These are phyloP conservation scores for Fusarium robinianum DNA, from an alignment of 2,329 filamentous ascomycete species.

Conservation along the genomic window DNA sequence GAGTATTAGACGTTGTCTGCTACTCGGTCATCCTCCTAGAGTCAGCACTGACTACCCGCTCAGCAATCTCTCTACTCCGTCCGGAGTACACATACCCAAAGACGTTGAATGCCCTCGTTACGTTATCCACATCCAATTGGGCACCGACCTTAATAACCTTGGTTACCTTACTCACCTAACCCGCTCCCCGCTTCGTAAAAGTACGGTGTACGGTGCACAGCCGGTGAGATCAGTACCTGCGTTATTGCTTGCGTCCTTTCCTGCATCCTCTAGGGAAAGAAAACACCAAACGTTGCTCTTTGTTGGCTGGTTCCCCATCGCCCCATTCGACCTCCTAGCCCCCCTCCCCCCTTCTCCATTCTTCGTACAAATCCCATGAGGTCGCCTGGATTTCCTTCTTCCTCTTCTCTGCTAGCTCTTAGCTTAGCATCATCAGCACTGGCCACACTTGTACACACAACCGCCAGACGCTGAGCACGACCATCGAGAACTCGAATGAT, in stretches of 20 bases:
- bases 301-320: slow-evolving; percentile 2
- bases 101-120: too few species aligned
- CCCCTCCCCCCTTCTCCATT: too few species aligned
- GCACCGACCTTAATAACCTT: slow-evolving; percentile 2
- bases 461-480: too few species aligned
- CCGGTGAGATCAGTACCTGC: slow-evolving; percentile 7
- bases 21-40: too few species aligned
- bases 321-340: background rate
- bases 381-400: too few species aligned
- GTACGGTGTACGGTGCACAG: slow-evolving; percentile 10
- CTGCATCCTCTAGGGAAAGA: background rate
- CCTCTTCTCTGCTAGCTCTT: too few species aligned
- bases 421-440: background rate
- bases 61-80: too few species aligned
- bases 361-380: too few species aligned
- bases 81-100: too few species aligned
- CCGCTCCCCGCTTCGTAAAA: background rate
- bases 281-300: background rate
- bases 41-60: too few species aligned
- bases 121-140: slow-evolving; percentile 13
- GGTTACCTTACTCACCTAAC: background rate
- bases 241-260: slow-evolving; percentile 6
- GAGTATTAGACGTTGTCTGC: too few species aligned
- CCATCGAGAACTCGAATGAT: slow-evolving; percentile 3
- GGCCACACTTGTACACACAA: too few species aligned